Evolutionary conservation across 768 basidiomycete genomes (phyloP).

Genomic region (Suillus bovinus): DNA sequence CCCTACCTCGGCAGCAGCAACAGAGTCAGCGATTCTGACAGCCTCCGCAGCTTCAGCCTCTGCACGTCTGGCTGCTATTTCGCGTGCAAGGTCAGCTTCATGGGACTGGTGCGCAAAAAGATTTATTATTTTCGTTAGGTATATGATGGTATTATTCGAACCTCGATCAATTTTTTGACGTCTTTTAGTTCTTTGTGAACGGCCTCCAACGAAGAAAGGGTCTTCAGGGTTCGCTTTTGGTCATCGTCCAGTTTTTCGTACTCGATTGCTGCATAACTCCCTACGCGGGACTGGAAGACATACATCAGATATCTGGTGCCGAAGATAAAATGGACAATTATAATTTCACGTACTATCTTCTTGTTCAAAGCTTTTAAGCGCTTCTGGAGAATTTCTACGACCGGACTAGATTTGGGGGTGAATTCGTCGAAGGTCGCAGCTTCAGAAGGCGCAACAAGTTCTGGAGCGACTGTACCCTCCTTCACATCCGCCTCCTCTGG

Average conservation of each 20-base stretch:
- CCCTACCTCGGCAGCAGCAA: slow-evolving; percentile 60
- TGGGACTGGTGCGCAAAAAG: slow-evolving; percentile 43
- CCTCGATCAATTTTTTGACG: slow-evolving; percentile 84
- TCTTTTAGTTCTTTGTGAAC: slow-evolving; percentile 82
- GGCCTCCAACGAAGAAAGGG: slow-evolving; percentile 75
- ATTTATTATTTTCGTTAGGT: slow-evolving; percentile 5
- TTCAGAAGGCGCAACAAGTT: slow-evolving; percentile 43
- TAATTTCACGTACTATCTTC: slow-evolving; percentile 68
- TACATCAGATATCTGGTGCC: neutral
- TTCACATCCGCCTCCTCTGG: slow-evolving; percentile 49
- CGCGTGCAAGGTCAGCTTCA: slow-evolving; percentile 62
- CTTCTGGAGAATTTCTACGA: slow-evolving; percentile 79
- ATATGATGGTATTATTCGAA: slow-evolving; percentile 30
- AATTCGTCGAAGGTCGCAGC: slow-evolving; percentile 45
- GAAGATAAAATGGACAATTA: slow-evolving; percentile 1
- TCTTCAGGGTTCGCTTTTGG: slow-evolving; percentile 73
- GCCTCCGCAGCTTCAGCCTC: slow-evolving; percentile 60
- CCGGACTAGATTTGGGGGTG: slow-evolving; percentile 58
- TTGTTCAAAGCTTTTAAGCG: slow-evolving; percentile 75
- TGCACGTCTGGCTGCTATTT: slow-evolving; percentile 52
- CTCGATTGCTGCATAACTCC: slow-evolving; percentile 66
- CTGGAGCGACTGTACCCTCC: slow-evolving; percentile 47
- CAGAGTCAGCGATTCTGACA: slow-evolving; percentile 52
- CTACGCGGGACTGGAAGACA: slow-evolving; percentile 62
- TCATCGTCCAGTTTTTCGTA: slow-evolving; percentile 83